phyloP scores from a whole-genome alignment of 768 basidiomycete species.

The Paxillus ammoniavirescens region DNA sequence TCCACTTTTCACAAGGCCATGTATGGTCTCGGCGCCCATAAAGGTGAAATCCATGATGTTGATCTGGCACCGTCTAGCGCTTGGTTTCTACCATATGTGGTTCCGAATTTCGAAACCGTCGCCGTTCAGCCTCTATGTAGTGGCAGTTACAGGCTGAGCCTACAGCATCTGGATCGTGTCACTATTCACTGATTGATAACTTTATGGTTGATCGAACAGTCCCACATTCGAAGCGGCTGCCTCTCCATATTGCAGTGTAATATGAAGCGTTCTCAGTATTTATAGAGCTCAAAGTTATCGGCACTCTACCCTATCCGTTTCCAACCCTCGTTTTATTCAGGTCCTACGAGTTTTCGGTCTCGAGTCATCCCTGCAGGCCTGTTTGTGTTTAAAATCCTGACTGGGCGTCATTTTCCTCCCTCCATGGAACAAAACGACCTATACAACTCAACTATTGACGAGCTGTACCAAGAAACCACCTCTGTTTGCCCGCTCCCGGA shows the following conservation, averaged over 20 bases:
- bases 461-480: neutral
- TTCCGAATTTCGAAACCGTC: too few species aligned
- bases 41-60: neutral
- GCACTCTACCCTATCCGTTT: neutral
- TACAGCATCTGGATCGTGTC: neutral
- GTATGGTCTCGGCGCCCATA: neutral
- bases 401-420: neutral
- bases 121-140: neutral
- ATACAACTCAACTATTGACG: neutral
- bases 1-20: neutral
- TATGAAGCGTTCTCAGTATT: neutral
- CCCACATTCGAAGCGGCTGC: neutral
- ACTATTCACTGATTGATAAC: neutral
- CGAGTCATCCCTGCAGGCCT: neutral
- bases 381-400: neutral
- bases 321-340: neutral
- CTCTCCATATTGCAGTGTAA: neutral
- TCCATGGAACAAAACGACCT: neutral
- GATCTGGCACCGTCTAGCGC: neutral
- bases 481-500: neutral
- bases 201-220: neutral
- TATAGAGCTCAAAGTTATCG: neutral
- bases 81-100: neutral
- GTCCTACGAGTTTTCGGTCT: neutral
- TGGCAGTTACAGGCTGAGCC: neutral